These are phyloP conservation scores for Clavispora carvajalis DNA, from an alignment of 805 yeast genomes.

Conservation along the genomic window DNA sequence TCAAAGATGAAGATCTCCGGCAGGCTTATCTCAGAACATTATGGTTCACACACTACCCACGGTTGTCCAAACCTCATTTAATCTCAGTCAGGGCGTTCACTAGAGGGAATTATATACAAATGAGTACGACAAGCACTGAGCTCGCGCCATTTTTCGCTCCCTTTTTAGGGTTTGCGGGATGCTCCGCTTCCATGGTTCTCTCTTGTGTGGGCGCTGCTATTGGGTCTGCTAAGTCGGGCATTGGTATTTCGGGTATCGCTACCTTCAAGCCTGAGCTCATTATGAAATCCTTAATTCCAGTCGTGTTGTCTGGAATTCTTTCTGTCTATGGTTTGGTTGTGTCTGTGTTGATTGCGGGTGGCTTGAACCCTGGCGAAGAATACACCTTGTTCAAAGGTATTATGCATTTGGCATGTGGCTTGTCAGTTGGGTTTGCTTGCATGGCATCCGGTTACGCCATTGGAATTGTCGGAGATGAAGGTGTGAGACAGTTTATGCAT, in stretches of 20 bases:
- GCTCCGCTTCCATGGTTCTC: conserved; percentile 86
- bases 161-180: conserved; percentile 95
- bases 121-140: conserved; percentile 43
- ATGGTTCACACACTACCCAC: conserved; percentile 3
- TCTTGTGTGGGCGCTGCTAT: conserved; percentile 98
- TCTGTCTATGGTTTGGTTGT: conserved; percentile 97
- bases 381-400: conserved; percentile 94
- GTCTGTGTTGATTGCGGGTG: conserved; percentile 91
- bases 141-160: conserved; percentile 92
- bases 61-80: background rate
- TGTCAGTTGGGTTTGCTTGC: conserved; percentile 94
- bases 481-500: conserved; percentile 82
- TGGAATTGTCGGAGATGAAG: conserved; percentile 92
- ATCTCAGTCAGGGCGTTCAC: background rate
- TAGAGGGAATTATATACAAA: conserved; percentile 1
- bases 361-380: conserved; percentile 67
- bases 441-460: conserved; percentile 95
- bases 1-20: background rate
- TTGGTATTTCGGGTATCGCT: conserved; percentile 98
- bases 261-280: conserved; percentile 95
- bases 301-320: conserved; percentile 95
- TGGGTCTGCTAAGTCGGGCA: conserved; percentile 97
- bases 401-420: conserved; percentile 95
- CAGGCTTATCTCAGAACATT: background rate
- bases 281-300: conserved; percentile 94